These are phyloP conservation scores for Aspergillus japonicus DNA, from an alignment of 2,329 filamentous ascomycete genomes.

Conservation along the genomic window DNA sequence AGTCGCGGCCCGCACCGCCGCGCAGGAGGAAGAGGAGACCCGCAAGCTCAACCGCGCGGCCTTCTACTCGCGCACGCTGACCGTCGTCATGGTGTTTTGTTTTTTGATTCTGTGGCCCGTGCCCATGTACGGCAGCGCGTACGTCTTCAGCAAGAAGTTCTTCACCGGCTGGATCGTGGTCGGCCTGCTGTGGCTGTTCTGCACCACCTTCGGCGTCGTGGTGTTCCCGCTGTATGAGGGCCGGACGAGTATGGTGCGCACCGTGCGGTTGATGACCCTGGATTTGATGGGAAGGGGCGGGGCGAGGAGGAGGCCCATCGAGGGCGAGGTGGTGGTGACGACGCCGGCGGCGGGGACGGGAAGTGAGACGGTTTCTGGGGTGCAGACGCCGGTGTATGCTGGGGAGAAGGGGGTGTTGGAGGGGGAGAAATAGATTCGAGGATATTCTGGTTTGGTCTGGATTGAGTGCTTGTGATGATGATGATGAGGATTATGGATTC, in stretches of 20 bases:
- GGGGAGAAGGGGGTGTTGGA: constrained; percentile 7
- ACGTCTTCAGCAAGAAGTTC: constrained; percentile 78
- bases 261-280: constrained; percentile 59
- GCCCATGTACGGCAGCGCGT: constrained; percentile 80
- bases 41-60: constrained; percentile 55
- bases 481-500: background rate
- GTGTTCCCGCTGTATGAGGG: constrained; percentile 82
- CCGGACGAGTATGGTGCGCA: constrained; percentile 62
- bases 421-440: background rate
- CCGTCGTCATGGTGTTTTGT: constrained; percentile 64
- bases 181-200: constrained; percentile 78
- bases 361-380: constrained; percentile 1
- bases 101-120: constrained; percentile 86
- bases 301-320: constrained; percentile 36
- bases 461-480: background rate
- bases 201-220: constrained; percentile 69
- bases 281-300: constrained; percentile 54
- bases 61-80: constrained; percentile 56
- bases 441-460: background rate
- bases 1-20: constrained; percentile 31
- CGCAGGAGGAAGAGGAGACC: constrained; percentile 46
- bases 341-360: background rate
- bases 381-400: constrained; percentile 10
- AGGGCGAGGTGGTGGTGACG: background rate
- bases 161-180: constrained; percentile 79